Evolutionary conservation across 495 filamentous ascomycete genomes (phyloP), one percentile per base, ranked within the genome.

Genomic region (Penicillium egyptiacum): DNA sequence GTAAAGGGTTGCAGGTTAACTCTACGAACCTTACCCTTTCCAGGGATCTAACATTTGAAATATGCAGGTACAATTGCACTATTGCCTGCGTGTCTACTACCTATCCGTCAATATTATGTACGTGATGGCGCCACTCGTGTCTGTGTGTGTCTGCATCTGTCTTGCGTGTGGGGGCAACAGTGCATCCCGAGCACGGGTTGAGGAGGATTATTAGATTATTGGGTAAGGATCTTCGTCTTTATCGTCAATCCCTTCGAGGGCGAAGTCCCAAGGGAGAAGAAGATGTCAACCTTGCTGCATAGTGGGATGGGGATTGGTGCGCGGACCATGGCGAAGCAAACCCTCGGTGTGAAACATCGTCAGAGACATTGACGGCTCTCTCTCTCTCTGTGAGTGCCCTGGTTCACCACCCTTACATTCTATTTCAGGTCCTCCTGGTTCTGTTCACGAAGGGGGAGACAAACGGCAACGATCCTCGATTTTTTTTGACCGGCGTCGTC

Each of bases 351-450:
- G 51, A 54, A 54, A 54, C 51, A 43, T 40, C 20, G 2, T 20
- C 31, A 50, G 48, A 53, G 50, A 42, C 40, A 30, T 9, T 16
- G 20, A 35, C 28, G 17, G 22, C 39, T 25, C 23, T 28, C 35
- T 14, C 5, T 17, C 14, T 20, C 5, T 31, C 30, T 31, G 1
- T 42, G 4, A n/a, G n/a, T 31, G 25, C 50, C 50, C 40, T 53
- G 40, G 50, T 31, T 44, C n/a, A n/a, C 8, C 26, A 54, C 41
- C 51, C 51, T 54, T 54, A 54, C 51, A 37, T 54, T 44, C 35
- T 31, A 28, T 41, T 5, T 33, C 39, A 17, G 40, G 5, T 41
- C 14, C 19, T 37, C 20, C 49, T 37, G 40, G n/a, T n/a, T 35
- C 30, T 25, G 14, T 22, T 43, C 26, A 20, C 5, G 39, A 23